A percentile compares a stretch with the other conserved stretches of the same genome.
These are phyloP conservation scores for Salix viminalis DNA, from an alignment of 345 rosid species.

Conservation along the genomic window DNA sequence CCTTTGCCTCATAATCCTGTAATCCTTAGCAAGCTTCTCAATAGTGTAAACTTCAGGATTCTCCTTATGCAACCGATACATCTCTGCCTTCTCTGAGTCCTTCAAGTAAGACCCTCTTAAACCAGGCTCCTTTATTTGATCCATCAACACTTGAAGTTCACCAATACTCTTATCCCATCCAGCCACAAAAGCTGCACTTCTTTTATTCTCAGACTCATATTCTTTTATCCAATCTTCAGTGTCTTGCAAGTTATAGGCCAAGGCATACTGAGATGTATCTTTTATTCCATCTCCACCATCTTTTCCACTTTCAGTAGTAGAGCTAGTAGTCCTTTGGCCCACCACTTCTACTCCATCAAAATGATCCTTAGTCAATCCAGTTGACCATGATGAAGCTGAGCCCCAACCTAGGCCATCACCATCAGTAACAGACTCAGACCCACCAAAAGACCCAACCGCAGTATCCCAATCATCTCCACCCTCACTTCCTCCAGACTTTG, in stretches of 20 bases:
- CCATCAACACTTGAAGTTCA: constrained; percentile 52
- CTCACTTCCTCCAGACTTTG: constrained; percentile 32
- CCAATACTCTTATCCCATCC: constrained; percentile 52
- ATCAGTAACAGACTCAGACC: constrained; percentile 19
- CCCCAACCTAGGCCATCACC: constrained; percentile 66
- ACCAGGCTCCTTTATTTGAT: constrained; percentile 87
- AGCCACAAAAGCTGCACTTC: constrained; percentile 47
- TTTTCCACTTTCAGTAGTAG: constrained; percentile 14
- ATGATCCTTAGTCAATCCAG: constrained; percentile 84
- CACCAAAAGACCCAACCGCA: constrained; percentile 34
- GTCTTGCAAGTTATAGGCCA: constrained; percentile 45
- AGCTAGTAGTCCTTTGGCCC: constrained; percentile 29
- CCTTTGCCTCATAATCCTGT: constrained; percentile 91
- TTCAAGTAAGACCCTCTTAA: constrained; percentile 83
- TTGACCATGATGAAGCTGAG: constrained; percentile 75
- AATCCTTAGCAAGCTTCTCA: constrained; percentile 85
- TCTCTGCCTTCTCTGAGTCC: constrained; percentile 93
- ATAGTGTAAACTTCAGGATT: constrained; percentile 76
- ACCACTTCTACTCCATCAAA: constrained; percentile 59
- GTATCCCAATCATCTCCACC: constrained; percentile 37
- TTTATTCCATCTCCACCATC: constrained; percentile 2
- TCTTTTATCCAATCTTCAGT: constrained; percentile 43
- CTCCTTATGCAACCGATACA: constrained; percentile 82
- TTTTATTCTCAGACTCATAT: constrained; percentile 42
- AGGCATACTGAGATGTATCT: constrained; percentile 17